Evolutionary conservation across 2,329 filamentous ascomycete species (phyloP).

Genomic region (Rhynchosporium secalis): DNA sequence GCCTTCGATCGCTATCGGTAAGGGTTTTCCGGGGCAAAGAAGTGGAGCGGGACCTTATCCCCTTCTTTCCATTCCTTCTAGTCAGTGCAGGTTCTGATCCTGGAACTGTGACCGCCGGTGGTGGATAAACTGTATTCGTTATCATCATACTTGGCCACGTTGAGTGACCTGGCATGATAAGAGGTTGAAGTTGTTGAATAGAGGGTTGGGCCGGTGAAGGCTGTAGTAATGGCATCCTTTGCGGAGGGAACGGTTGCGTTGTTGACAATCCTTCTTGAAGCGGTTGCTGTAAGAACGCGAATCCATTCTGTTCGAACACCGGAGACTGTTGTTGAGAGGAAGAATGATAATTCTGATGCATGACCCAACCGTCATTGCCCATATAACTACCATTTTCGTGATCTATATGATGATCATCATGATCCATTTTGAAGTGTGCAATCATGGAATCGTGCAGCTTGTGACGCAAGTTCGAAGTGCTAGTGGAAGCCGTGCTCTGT

Average conservation of each 20-base stretch:
- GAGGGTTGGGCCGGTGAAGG: slow-evolving; percentile 52
- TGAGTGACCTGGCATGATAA: slow-evolving; percentile 67
- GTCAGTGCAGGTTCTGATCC: slow-evolving; percentile 52
- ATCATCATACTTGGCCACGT: slow-evolving; percentile 83
- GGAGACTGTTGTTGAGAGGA: slow-evolving; percentile 65
- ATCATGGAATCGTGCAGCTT: slow-evolving; percentile 42
- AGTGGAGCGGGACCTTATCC: slow-evolving; percentile 51
- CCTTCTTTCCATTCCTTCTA: slow-evolving; percentile 46
- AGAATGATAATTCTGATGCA: slow-evolving; percentile 45
- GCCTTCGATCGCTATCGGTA: slow-evolving; percentile 84
- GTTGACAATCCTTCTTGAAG: slow-evolving; percentile 63
- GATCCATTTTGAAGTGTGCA: slow-evolving; percentile 41
- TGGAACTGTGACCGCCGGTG: slow-evolving; percentile 57
- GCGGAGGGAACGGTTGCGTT: slow-evolving; percentile 49
- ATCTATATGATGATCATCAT: slow-evolving; percentile 36
- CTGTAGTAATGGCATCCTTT: slow-evolving; percentile 58
- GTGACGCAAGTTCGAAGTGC: background rate
- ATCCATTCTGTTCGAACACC: slow-evolving; percentile 66
- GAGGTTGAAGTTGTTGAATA: slow-evolving; percentile 61
- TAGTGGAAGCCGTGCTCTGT: slow-evolving; percentile 7
- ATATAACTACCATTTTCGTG: slow-evolving; percentile 44
- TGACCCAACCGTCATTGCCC: slow-evolving; percentile 55
- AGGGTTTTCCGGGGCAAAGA: slow-evolving; percentile 80
- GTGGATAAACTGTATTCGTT: slow-evolving; percentile 67
- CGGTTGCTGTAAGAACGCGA: slow-evolving; percentile 60